Conservation (phyloP, 176 grass and related monocot species). For the Aechmea fasciata region DNA sequence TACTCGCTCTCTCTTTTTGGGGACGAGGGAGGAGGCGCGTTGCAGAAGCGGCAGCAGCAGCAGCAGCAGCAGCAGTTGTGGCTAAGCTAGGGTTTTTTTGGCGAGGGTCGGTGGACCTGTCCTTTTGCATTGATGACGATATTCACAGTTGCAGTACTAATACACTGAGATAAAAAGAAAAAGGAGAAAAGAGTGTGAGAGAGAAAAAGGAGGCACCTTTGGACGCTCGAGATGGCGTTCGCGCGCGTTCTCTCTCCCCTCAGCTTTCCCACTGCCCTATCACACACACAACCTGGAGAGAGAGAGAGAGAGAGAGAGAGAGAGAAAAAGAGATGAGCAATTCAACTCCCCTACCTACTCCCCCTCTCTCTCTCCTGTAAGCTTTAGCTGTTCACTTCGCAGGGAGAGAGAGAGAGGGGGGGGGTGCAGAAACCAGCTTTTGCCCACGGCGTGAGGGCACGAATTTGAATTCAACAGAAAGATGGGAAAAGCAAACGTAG, state of each 20-base stretch:
- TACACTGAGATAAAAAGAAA: not conserved
- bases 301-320: not conserved
- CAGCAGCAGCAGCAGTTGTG: too few species aligned
- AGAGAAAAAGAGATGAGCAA: not conserved
- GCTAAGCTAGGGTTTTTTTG: not conserved
- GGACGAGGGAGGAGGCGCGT: not conserved
- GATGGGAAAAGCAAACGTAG: slow-evolving; percentile 5
- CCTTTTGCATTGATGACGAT: slow-evolving; percentile 12
- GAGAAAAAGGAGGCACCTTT: slow-evolving; percentile 7
- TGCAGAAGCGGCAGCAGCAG: not conserved
- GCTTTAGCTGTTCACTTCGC: not conserved
- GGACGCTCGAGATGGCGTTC: slow-evolving; percentile 8
- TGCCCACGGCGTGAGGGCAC: not conserved
- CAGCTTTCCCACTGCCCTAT: slow-evolving; percentile 10
- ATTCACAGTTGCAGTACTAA: not conserved
- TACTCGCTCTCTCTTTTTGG: not conserved
- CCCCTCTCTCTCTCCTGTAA: not conserved
- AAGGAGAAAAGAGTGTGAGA: not conserved
- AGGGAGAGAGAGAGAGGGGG: too few species aligned
- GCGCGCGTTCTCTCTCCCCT: slow-evolving; percentile 8
- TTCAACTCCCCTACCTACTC: not conserved
- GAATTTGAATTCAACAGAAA: slow-evolving; percentile 4
- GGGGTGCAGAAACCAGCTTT: not conserved
- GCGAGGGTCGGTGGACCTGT: not conserved
- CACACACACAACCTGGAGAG: slow-evolving; percentile 5